These are phyloP conservation scores for Helenozyma baotianmanensis DNA, from an alignment of 805 yeast species.

Conservation along the genomic window DNA sequence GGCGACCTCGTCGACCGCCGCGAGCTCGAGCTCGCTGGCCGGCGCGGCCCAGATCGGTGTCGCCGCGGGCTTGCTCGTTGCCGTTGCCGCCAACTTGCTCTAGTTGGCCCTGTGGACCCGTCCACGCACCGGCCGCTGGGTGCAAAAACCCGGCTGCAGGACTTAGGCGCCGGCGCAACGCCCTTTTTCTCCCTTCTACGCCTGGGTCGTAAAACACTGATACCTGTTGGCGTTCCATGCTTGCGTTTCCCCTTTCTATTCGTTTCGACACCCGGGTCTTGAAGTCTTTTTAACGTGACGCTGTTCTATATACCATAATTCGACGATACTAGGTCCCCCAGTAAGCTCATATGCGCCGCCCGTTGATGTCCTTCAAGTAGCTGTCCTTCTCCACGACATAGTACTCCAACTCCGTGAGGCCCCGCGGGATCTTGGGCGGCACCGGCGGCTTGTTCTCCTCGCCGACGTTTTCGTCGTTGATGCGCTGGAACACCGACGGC, in stretches of 20 bases:
- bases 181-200: too few relatives aligned
- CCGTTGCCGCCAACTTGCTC: slow-evolving; percentile 27
- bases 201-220: too few relatives aligned
- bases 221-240: too few relatives aligned
- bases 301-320: too few relatives aligned
- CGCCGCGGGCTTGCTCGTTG: slow-evolving; percentile 23
- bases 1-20: slow-evolving; percentile 5
- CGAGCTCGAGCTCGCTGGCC: slow-evolving; percentile 7
- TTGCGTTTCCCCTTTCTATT: too few relatives aligned
- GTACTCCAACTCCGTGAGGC: slow-evolving; percentile 38
- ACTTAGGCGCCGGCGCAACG: too few relatives aligned
- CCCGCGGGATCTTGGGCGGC: slow-evolving; percentile 42
- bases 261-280: too few relatives aligned
- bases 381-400: slow-evolving; percentile 38
- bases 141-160: too few relatives aligned
- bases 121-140: too few relatives aligned
- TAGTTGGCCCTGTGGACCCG: too few relatives aligned
- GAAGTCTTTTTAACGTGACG: too few relatives aligned
- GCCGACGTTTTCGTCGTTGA: slow-evolving; percentile 19
- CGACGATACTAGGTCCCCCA: too few relatives aligned
- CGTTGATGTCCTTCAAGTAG: slow-evolving; percentile 35
- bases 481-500: slow-evolving; percentile 33
- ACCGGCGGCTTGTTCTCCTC: slow-evolving; percentile 33
- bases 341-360: slow-evolving; percentile 24
- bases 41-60: slow-evolving; percentile 13